Conservation (phyloP, 345 rosid genomes). For the Citrus unshiu region DNA sequence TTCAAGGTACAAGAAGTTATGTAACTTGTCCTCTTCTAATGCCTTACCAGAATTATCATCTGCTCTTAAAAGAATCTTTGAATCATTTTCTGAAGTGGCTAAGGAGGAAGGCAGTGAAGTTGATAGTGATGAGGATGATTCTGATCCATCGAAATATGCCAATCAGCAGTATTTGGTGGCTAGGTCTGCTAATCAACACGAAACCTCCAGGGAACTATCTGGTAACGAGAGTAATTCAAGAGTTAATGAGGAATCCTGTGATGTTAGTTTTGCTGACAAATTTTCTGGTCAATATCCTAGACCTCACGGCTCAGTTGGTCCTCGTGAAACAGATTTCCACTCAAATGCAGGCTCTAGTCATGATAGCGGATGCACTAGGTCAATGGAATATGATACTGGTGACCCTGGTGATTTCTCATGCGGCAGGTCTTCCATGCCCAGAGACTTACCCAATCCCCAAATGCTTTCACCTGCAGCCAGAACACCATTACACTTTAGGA, state of each 20-base stretch:
- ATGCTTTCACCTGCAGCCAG: slow-evolving; percentile 62
- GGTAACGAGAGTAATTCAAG: slow-evolving; percentile 26
- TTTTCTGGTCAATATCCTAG: slow-evolving; percentile 37
- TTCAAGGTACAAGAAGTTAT: slow-evolving; percentile 53
- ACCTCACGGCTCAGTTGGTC: slow-evolving; percentile 28
- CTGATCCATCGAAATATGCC: slow-evolving; percentile 26
- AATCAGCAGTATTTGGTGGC: slow-evolving; percentile 24
- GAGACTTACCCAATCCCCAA: slow-evolving; percentile 53
- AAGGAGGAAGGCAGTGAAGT: slow-evolving; percentile 45
- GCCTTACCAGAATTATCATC: slow-evolving; percentile 41
- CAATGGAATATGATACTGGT: slow-evolving; percentile 59
- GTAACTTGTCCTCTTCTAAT: slow-evolving; percentile 44
- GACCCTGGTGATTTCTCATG: slow-evolving; percentile 65
- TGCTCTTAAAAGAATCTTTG: slow-evolving; percentile 55
- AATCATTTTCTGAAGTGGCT: slow-evolving; percentile 36
- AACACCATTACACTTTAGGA: slow-evolving; percentile 49
- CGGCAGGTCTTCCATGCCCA: slow-evolving; percentile 58
- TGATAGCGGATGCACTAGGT: slow-evolving; percentile 60
- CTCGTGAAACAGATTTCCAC: slow-evolving; percentile 37
- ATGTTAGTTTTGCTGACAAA: slow-evolving; percentile 21
- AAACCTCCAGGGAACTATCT: slow-evolving; percentile 27
- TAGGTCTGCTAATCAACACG: slow-evolving; percentile 31
- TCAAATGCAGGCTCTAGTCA: slow-evolving; percentile 50
- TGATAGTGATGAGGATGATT: slow-evolving; percentile 62
- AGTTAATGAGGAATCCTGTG: slow-evolving; percentile 18